These are phyloP conservation scores for Phytophthora podocarpi DNA, from an alignment of 352 stramenopile species.

Conservation along the genomic window DNA sequence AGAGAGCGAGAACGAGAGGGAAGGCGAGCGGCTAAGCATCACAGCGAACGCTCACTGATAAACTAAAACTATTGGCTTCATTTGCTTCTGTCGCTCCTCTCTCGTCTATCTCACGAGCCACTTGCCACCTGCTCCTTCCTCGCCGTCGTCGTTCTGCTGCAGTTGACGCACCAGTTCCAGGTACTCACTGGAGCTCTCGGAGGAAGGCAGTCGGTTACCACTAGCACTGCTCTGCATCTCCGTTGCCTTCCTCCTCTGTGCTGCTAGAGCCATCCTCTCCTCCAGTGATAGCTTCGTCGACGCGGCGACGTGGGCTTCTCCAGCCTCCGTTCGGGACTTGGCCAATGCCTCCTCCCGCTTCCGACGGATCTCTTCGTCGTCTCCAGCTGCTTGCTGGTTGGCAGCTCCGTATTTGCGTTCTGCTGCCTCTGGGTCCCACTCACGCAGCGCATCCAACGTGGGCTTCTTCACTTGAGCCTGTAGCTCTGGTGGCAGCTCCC, in stretches of 20 bases:
- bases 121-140: slow-evolving; percentile 55
- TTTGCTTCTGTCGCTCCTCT: slow-evolving; percentile 9
- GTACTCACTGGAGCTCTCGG: slow-evolving; percentile 53
- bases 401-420: slow-evolving; percentile 42
- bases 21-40: slow-evolving; percentile 21
- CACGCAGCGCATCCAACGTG: slow-evolving; percentile 47
- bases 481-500: slow-evolving; percentile 65
- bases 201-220: slow-evolving; percentile 4
- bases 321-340: slow-evolving; percentile 29
- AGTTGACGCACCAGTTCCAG: slow-evolving; percentile 67
- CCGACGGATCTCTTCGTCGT: slow-evolving; percentile 39
- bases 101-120: slow-evolving; percentile 66
- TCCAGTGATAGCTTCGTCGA: slow-evolving; percentile 40
- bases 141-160: slow-evolving; percentile 59
- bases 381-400: slow-evolving; percentile 5
- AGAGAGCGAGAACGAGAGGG: background rate
- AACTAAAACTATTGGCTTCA: too few species aligned
- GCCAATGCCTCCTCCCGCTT: slow-evolving; percentile 53
- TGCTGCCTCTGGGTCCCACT: slow-evolving; percentile 48
- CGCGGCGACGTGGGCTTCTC: slow-evolving; percentile 5
- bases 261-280: slow-evolving; percentile 65
- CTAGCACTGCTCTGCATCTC: slow-evolving; percentile 39
- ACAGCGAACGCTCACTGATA: slow-evolving; percentile 26
- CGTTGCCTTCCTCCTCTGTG: slow-evolving; percentile 55
- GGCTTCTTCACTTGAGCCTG: slow-evolving; percentile 55